Evolutionary conservation across 306 rosid species (phyloP), one percentile per base, ranked within the genome.

Genomic region (Vachellia pachyceras): DNA sequence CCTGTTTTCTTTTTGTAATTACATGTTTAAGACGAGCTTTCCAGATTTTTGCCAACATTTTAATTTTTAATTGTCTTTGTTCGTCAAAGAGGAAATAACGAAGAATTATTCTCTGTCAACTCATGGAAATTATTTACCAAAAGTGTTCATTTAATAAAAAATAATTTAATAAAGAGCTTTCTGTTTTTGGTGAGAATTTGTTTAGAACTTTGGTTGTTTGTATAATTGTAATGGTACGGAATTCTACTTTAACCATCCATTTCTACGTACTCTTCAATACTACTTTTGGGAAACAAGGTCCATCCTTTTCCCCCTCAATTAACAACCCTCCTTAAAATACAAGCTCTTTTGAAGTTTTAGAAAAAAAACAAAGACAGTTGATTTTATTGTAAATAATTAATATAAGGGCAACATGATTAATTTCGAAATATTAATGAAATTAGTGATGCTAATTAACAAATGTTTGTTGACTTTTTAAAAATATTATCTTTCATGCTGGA

Each of bases 1-100:
- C 55, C 1, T 69, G 10, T 45, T 44, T 70, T 70, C 40, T 70
- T 70, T 70, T 70, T 23, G 75, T 23, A 69, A 69, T 22, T 69
- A 44, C 75, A 42, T 44, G 75, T 23, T 44, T 41, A 41, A 41
- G 54, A n/a, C 4, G 41, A 25, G 12, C 4, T 63, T 35, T 65
- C 40, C 29, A 4, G 68, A 10, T 29, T 61, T 61, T 61, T 11
- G 12, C 65, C 36, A 10, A 58, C 5, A 23, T 58, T 22, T 11
- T 3, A 23, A 58, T 29, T 60, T 23, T 60, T 4, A 25, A 11
- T n/a, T 13, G 36, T 29, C 9, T 60, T 1, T 22, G 65, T 60
- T 7, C 25, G 7, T 10, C 8, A 60, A 60, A 58, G 40, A 33
- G 17, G n/a, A 61, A 60, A 61, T 29, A 3, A 23, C 10, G 65